phyloP scores from a whole-genome alignment of 805 yeast species.

The Starmerella potacharoeniae region DNA sequence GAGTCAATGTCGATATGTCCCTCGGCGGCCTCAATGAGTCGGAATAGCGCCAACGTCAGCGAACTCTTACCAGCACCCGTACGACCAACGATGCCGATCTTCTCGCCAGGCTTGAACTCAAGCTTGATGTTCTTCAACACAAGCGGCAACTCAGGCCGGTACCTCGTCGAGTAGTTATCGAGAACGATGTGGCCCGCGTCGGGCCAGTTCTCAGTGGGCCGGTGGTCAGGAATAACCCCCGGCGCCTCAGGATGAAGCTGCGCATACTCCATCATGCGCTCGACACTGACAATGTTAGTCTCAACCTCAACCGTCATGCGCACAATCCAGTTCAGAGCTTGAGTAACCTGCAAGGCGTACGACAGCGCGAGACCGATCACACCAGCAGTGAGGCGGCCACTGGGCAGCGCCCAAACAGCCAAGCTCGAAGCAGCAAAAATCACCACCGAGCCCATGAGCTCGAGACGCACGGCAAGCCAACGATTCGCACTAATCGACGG shows the following conservation, averaged over 20 bases:
- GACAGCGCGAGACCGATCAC: slow-evolving; percentile 87
- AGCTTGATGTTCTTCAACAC: slow-evolving; percentile 61
- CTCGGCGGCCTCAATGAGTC: slow-evolving; percentile 65
- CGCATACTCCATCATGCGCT: slow-evolving; percentile 83
- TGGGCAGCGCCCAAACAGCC: slow-evolving; percentile 55
- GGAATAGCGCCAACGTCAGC: slow-evolving; percentile 68
- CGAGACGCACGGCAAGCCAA: slow-evolving; percentile 94
- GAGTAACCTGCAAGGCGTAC: slow-evolving; percentile 87
- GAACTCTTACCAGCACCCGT: slow-evolving; percentile 96
- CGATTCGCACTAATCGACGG: slow-evolving; percentile 89
- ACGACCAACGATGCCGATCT: slow-evolving; percentile 91
- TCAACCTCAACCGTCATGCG: slow-evolving; percentile 98
- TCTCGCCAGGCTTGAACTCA: slow-evolving; percentile 60
- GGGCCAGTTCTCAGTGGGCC: slow-evolving; percentile 73
- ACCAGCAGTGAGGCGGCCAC: slow-evolving; percentile 74
- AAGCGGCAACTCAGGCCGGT: slow-evolving; percentile 69
- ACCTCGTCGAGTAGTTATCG: slow-evolving; percentile 67
- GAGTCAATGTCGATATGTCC: slow-evolving; percentile 69
- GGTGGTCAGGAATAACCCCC: slow-evolving; percentile 44
- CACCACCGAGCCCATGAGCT: slow-evolving; percentile 78
- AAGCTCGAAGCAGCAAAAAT: slow-evolving; percentile 79
- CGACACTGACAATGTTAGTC: slow-evolving; percentile 93
- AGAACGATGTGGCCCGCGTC: slow-evolving; percentile 53
- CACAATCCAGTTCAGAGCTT: slow-evolving; percentile 91
- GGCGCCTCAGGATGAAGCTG: slow-evolving; percentile 78